phyloP scores from a whole-genome alignment of 306 rosid species.

The Dalbergia cochinchinensis region DNA sequence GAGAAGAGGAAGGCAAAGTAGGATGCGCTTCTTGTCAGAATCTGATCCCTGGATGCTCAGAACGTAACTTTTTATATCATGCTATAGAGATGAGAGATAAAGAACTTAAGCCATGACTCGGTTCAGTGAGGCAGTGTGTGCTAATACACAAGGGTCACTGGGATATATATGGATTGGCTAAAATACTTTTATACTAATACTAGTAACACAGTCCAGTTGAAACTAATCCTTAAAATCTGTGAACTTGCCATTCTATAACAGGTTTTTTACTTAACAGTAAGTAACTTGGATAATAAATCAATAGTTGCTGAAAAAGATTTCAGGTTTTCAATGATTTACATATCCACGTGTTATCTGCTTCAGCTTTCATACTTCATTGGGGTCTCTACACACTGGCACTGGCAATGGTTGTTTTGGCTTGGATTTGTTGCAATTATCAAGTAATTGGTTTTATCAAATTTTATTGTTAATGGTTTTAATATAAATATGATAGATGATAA shows the following conservation, averaged over 20 bases:
- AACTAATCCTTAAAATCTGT: not conserved
- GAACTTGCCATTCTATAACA: not conserved
- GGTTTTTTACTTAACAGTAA: not conserved
- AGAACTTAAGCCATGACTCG: not conserved
- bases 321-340: not conserved
- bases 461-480: too few species aligned
- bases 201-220: not conserved
- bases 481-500: too few species aligned
- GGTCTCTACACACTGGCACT: not conserved
- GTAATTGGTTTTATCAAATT: not conserved
- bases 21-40: not conserved
- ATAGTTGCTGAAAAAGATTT: not conserved
- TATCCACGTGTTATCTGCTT: not conserved
- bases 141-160: too few species aligned
- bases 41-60: too few species aligned
- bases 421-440: conserved; percentile 25
- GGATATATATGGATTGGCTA: not conserved
- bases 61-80: not conserved
- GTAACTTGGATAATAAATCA: conserved; percentile 15
- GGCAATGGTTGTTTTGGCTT: not conserved
- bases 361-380: not conserved
- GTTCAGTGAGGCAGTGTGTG: not conserved
- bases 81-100: not conserved
- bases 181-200: not conserved
- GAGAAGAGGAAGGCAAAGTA: not conserved